phyloP scores from a whole-genome alignment of 164 flowering plant species.

The Liriodendron chinense region DNA sequence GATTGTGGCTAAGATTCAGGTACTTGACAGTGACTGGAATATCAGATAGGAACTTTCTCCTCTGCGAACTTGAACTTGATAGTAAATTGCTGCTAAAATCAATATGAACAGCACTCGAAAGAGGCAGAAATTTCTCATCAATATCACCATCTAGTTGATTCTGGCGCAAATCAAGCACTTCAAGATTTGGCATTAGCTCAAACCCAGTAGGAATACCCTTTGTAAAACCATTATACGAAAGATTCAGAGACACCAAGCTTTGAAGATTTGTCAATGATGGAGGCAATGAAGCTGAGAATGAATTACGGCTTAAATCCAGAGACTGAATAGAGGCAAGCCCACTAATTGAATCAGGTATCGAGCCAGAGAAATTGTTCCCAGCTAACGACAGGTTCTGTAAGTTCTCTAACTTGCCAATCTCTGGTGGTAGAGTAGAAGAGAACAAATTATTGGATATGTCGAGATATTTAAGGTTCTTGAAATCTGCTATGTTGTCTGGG shows the following conservation, averaged over 20 bases:
- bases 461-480: constrained; percentile 60
- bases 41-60: constrained; percentile 49
- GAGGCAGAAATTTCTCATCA: constrained; percentile 60
- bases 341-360: constrained; percentile 61
- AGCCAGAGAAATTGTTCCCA: constrained; percentile 86
- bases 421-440: constrained; percentile 55
- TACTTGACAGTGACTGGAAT: constrained; percentile 64
- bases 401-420: constrained; percentile 55
- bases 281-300: constrained; percentile 75
- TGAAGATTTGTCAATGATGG: constrained; percentile 46
- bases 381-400: constrained; percentile 71
- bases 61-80: constrained; percentile 36
- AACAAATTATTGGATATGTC: constrained; percentile 81
- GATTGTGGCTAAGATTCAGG: constrained; percentile 54
- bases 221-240: constrained; percentile 66
- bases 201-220: constrained; percentile 67
- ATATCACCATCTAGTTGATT: constrained; percentile 67
- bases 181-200: constrained; percentile 48
- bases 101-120: constrained; percentile 58
- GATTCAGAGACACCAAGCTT: constrained; percentile 59
- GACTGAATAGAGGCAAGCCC: constrained; percentile 60
- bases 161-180: constrained; percentile 79
- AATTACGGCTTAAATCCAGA: constrained; percentile 77
- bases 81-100: constrained; percentile 85
- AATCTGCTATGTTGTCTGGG: constrained; percentile 50